A percentile compares a stretch with the other conserved stretches of the same genome.
Evolutionary conservation across 2,329 filamentous ascomycete species (phyloP).

Genomic region (Fusarium sp.): DNA sequence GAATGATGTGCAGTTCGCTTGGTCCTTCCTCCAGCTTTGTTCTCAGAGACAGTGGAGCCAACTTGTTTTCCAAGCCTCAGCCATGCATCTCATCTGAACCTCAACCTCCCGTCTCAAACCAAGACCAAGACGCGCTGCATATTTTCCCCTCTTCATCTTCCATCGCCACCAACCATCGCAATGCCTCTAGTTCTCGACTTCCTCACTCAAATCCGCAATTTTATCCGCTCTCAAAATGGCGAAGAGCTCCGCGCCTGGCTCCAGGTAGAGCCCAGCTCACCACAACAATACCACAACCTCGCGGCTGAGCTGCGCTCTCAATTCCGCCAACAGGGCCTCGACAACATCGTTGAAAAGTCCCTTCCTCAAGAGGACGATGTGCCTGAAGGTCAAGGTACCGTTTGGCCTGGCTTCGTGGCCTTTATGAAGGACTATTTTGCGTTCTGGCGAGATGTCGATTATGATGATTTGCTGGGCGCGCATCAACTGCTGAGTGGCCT

Average conservation of each 20-base stretch:
- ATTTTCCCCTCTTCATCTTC: neutral
- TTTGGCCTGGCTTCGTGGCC: conserved; percentile 81
- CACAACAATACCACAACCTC: conserved; percentile 76
- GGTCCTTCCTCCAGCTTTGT: neutral
- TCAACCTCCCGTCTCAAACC: conserved; percentile 13
- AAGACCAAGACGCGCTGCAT: neutral
- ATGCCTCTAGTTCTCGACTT: conserved; percentile 79
- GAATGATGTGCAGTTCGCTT: neutral
- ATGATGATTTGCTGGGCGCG: conserved; percentile 79
- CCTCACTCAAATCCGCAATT: conserved; percentile 70
- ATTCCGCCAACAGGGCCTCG: conserved; percentile 68
- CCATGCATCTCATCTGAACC: conserved; percentile 15
- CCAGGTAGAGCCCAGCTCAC: conserved; percentile 78
- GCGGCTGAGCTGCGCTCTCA: conserved; percentile 73
- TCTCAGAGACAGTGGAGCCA: conserved; percentile 39
- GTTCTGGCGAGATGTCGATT: conserved; percentile 85
- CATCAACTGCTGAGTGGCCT: conserved; percentile 81
- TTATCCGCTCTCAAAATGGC: conserved; percentile 73
- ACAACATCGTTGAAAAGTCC: conserved; percentile 72
- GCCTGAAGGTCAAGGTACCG: conserved; percentile 72
- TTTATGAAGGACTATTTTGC: conserved; percentile 86
- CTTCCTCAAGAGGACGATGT: conserved; percentile 76
- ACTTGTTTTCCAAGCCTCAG: conserved; percentile 19
- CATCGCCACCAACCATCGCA: conserved; percentile 8
- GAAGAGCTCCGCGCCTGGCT: conserved; percentile 76